Conservation (phyloP, 257 asterid species). For the Linderniella brevidens region DNA sequence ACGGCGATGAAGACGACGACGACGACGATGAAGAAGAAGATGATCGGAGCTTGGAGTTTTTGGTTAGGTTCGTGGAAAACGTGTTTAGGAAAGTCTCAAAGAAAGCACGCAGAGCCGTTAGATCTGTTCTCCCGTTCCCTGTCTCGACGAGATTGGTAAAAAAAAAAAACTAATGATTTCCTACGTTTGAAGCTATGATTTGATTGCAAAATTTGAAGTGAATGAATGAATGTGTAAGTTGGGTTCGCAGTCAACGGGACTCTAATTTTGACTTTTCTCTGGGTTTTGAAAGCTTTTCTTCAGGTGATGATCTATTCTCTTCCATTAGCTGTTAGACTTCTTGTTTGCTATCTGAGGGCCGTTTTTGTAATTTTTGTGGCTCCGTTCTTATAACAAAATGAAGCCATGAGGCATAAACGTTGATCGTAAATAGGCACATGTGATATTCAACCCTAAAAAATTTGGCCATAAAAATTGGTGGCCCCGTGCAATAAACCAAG, state of each 20-base stretch:
- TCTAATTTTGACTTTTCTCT: slow-evolving; percentile 61
- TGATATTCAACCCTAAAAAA: no score
- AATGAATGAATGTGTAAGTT: slow-evolving; percentile 45
- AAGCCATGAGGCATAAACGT: no score
- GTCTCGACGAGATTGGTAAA: slow-evolving; percentile 75
- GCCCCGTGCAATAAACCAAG: no score
- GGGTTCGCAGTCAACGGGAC: slow-evolving; percentile 84
- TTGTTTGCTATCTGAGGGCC: slow-evolving; percentile 3
- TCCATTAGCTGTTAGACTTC: no score
- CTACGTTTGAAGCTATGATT: slow-evolving; percentile 1
- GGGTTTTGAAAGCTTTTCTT: slow-evolving; percentile 82
- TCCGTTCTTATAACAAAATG: neutral
- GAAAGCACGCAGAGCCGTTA: slow-evolving; percentile 77
- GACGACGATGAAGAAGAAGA: slow-evolving; percentile 68
- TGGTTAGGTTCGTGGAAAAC: slow-evolving; percentile 70
- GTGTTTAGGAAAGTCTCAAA: slow-evolving; percentile 65
- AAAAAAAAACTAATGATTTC: slow-evolving; percentile 2
- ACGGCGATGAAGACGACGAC: slow-evolving; percentile 43
- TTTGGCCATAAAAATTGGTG: no score
- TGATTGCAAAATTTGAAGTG: neutral
- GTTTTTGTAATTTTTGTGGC: no score
- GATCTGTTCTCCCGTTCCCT: slow-evolving; percentile 67
- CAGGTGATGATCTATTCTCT: slow-evolving; percentile 29
- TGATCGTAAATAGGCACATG: no score
- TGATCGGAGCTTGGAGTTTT: slow-evolving; percentile 74